These are phyloP conservation scores for Fusarium tuaranense DNA, from an alignment of 2,329 filamentous ascomycete species.

Conservation along the genomic window DNA sequence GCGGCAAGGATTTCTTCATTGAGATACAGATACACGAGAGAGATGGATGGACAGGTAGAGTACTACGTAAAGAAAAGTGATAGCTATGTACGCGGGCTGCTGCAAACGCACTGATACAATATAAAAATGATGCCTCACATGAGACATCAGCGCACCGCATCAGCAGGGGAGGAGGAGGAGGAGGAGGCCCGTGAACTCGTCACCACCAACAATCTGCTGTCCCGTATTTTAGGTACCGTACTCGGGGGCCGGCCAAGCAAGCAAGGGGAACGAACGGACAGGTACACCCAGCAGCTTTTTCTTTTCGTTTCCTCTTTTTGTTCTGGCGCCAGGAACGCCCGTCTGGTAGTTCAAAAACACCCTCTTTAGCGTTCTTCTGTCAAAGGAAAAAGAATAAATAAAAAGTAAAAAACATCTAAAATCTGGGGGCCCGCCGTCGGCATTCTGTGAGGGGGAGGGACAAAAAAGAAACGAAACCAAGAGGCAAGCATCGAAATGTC, in stretches of 20 bases:
- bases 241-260: background rate
- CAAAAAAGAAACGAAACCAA: background rate
- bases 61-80: too few species aligned
- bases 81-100: background rate
- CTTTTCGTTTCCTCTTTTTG: background rate
- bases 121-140: background rate
- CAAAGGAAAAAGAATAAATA: background rate
- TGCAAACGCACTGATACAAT: constrained; percentile 3
- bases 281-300: background rate
- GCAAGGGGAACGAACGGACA: background rate
- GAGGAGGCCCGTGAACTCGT: background rate
- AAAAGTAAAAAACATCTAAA: background rate
- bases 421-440: background rate
- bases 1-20: background rate
- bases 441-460: background rate
- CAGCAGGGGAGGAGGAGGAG: constrained; percentile 11
- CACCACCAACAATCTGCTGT: background rate
- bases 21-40: background rate
- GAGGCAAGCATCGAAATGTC: background rate
- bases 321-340: constrained; percentile 28
- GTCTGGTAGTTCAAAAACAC: background rate
- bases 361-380: background rate
- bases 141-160: constrained; percentile 29
- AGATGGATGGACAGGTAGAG: background rate
- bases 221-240: background rate